Conservation (phyloP, 345 rosid species). For the Jatropha curcas region DNA sequence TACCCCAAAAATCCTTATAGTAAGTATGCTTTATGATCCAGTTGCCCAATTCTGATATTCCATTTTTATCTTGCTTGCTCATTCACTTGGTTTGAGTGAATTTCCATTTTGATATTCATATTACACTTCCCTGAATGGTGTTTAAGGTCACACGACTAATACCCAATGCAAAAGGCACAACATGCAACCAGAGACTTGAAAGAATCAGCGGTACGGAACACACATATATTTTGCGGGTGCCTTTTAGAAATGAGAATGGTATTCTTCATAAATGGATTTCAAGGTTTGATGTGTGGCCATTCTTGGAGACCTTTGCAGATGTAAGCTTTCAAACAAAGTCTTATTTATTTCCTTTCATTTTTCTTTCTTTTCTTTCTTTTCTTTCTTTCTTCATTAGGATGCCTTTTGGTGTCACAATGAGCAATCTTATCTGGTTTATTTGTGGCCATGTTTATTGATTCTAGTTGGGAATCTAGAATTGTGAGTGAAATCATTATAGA, state of each 20-base stretch:
- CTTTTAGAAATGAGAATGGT: constrained; percentile 91
- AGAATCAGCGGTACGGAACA: constrained; percentile 93
- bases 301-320: constrained; percentile 83
- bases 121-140: not conserved
- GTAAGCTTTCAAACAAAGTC: constrained; percentile 31
- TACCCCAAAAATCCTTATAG: constrained; percentile 84
- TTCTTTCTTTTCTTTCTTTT: not conserved
- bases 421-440: not conserved
- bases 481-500: not conserved
- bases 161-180: constrained; percentile 92
- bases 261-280: constrained; percentile 94
- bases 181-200: constrained; percentile 88
- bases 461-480: too few relatives aligned
- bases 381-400: not conserved
- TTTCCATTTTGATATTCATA: constrained; percentile 4
- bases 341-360: not conserved
- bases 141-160: constrained; percentile 83
- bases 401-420: not conserved
- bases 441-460: too few relatives aligned
- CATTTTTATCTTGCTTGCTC: not conserved
- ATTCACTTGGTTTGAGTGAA: not conserved
- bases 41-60: not conserved
- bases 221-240: constrained; percentile 78
- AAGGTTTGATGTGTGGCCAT: constrained; percentile 99
- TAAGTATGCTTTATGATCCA: constrained; percentile 36